phyloP scores from a whole-genome alignment of 2,329 filamentous ascomycete species.

The Phaeosphaeria sp. region DNA sequence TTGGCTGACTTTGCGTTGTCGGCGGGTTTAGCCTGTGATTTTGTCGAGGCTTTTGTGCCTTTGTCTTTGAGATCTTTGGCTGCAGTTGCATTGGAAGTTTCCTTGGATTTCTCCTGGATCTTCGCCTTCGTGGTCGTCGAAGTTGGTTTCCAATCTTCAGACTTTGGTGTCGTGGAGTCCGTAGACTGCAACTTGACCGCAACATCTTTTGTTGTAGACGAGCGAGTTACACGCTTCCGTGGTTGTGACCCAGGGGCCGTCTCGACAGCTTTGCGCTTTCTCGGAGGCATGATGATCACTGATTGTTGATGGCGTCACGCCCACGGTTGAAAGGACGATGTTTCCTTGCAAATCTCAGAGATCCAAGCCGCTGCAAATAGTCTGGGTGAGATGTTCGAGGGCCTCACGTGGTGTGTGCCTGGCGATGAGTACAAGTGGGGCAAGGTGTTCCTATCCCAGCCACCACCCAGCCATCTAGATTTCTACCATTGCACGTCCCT shows the following conservation, averaged over 20 bases:
- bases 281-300: slow-evolving; percentile 9
- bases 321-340: neutral
- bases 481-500: neutral
- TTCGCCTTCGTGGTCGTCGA: neutral
- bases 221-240: slow-evolving; percentile 18
- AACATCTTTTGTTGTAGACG: slow-evolving; percentile 7
- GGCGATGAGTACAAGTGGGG: neutral
- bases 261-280: slow-evolving; percentile 8
- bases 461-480: neutral
- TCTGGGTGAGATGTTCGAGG: neutral
- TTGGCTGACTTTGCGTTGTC: neutral
- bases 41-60: neutral
- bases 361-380: too few relatives aligned
- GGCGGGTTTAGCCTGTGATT: neutral
- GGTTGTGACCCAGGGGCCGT: neutral
- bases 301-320: neutral
- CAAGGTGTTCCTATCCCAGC: neutral
- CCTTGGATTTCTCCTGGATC: neutral
- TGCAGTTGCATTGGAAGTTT: neutral
- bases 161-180: neutral
- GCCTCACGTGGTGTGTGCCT: too few relatives aligned
- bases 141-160: neutral
- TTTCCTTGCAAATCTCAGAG: too few relatives aligned
- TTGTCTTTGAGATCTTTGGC: neutral
- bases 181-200: neutral